Evolutionary conservation across 352 stramenopile species (phyloP).

Genomic region (Pythium volutum): DNA sequence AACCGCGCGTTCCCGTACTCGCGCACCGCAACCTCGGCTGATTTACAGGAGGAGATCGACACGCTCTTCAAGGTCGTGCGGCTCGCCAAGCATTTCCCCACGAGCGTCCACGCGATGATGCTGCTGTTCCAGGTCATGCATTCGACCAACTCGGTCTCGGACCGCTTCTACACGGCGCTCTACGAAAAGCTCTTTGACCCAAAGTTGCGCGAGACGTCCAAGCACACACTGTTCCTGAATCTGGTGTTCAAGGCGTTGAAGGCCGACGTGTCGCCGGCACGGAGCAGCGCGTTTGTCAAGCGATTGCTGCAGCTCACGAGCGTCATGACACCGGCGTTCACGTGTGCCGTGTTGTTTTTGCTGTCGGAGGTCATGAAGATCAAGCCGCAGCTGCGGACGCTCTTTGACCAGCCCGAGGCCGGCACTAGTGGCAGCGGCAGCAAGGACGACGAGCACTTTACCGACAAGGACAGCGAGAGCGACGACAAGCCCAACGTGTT

Average conservation of each 20-base stretch:
- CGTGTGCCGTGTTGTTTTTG: constrained; percentile 93
- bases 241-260: constrained; percentile 98
- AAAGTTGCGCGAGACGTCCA: constrained; percentile 89
- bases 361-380: constrained; percentile 92
- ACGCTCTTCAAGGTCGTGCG: constrained; percentile 82
- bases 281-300: constrained; percentile 94
- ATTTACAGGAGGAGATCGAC: constrained; percentile 76
- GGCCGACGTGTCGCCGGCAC: constrained; percentile 82
- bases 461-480: constrained; percentile 22
- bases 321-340: constrained; percentile 84
- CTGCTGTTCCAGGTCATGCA: constrained; percentile 93
- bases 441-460: constrained; percentile 57
- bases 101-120: constrained; percentile 97
- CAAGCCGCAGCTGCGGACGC: constrained; percentile 67
- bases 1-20: constrained; percentile 97
- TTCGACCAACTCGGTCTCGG: constrained; percentile 84
- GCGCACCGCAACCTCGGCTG: constrained; percentile 51
- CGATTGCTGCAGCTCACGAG: constrained; percentile 85
- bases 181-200: constrained; percentile 94
- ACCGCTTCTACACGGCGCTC: constrained; percentile 97
- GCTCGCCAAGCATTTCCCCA: constrained; percentile 80
- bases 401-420: constrained; percentile 65
- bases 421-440: not conserved
- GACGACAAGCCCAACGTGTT: constrained; percentile 40
- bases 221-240: constrained; percentile 98